A percentile compares a stretch with the other conserved stretches of the same genome.
Evolutionary conservation across 169 alveolate genomes (phyloP).

Genomic region (Plasmodium knowlesi): DNA sequence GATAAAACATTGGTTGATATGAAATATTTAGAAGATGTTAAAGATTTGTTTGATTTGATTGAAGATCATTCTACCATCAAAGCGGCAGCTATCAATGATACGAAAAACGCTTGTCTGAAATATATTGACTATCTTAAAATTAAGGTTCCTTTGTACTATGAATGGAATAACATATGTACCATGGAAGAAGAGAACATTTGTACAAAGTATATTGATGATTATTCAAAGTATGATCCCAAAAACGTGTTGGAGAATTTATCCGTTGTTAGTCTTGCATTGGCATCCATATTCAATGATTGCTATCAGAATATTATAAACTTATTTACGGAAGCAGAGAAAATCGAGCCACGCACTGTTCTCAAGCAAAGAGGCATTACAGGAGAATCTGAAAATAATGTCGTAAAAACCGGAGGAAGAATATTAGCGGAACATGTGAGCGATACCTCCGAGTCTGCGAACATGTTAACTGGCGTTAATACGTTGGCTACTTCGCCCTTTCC

Average conservation of each 20-base stretch:
- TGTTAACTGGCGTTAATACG: conserved; percentile 10
- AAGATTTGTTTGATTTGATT: conserved; percentile 19
- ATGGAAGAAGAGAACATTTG: conserved; percentile 37
- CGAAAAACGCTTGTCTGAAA: conserved; percentile 20
- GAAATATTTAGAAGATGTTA: conserved; percentile 41
- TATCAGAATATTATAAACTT: conserved; percentile 21
- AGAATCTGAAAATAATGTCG: not conserved
- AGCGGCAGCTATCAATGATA: conserved; percentile 19
- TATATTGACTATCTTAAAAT: conserved; percentile 7
- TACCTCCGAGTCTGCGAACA: not conserved
- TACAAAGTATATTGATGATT: conserved; percentile 13
- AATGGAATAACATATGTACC: conserved; percentile 10
- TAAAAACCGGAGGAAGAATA: conserved; percentile 15
- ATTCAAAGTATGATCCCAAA: conserved; percentile 15
- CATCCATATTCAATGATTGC: conserved; percentile 35
- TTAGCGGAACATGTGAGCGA: not conserved
- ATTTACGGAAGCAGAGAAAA: not conserved
- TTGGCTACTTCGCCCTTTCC: not conserved
- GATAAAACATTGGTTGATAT: conserved; percentile 21
- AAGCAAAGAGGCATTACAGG: conserved; percentile 15
- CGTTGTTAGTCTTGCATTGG: conserved; percentile 28
- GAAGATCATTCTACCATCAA: conserved; percentile 32
- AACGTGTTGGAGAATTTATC: conserved; percentile 22
- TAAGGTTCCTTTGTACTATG: conserved; percentile 23
- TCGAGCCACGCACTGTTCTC: conserved; percentile 9